Evolutionary conservation across 73 alveolate species (phyloP).

Genomic region (Tetrahymena elliotti): DNA sequence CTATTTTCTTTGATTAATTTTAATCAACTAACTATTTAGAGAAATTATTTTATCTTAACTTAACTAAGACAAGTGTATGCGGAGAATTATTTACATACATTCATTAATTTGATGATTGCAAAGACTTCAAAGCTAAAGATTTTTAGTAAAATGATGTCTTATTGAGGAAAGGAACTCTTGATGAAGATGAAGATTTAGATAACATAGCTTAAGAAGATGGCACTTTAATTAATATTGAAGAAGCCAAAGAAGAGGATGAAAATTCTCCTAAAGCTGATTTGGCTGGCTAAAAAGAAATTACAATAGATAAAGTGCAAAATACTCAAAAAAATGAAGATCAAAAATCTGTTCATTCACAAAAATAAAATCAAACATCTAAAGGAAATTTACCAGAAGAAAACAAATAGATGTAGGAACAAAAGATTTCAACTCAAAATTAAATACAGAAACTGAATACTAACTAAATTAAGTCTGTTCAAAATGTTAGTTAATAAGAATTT

Average conservation of each 20-base stretch:
- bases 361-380: not conserved
- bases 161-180: not conserved
- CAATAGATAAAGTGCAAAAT: too few relatives aligned
- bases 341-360: not conserved
- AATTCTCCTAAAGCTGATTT: not conserved
- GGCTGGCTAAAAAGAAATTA: not conserved
- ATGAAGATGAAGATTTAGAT: not conserved
- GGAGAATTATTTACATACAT: not conserved
- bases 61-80: not conserved
- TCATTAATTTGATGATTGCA: not conserved
- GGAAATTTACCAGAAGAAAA: not conserved
- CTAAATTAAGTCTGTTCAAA: not conserved
- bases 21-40: not conserved
- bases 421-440: not conserved
- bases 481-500: not conserved
- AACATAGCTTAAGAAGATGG: not conserved
- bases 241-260: not conserved
- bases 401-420: not conserved
- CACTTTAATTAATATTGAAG: not conserved
- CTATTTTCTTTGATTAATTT: not conserved
- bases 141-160: not conserved
- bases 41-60: not conserved
- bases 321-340: not conserved
- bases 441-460: not conserved
- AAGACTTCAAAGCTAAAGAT: not conserved